A percentile compares a stretch with the other conserved stretches of the same genome.
Conservation (phyloP, 208 protist genomes). For the Trypanosoma boissoni region DNA sequence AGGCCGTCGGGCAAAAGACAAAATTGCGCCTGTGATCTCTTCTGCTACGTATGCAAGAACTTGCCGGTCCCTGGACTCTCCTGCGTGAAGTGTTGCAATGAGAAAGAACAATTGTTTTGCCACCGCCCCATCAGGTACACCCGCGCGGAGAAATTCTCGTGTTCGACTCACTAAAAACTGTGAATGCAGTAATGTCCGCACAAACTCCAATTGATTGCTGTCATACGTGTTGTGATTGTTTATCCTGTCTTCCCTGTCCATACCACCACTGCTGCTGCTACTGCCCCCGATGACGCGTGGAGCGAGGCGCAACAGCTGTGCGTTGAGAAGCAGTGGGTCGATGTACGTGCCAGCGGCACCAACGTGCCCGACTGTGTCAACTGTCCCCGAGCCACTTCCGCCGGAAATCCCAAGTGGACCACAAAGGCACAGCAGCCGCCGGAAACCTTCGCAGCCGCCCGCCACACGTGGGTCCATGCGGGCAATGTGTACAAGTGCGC, state of each 20-base stretch:
- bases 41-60: constrained; percentile 26
- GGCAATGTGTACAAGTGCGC: constrained; percentile 55
- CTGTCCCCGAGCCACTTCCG: constrained; percentile 35
- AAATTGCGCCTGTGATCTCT: constrained; percentile 29
- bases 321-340: constrained; percentile 31
- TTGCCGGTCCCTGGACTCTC: constrained; percentile 8
- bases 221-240: no score
- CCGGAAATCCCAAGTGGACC: constrained; percentile 69
- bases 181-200: constrained; percentile 16
- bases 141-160: constrained; percentile 29
- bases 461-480: constrained; percentile 34
- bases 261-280: no score
- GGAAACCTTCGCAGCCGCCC: constrained; percentile 32
- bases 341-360: constrained; percentile 44
- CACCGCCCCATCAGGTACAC: constrained; percentile 28
- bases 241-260: no score
- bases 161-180: constrained; percentile 24
- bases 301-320: constrained; percentile 21
- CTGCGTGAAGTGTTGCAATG: constrained; percentile 43
- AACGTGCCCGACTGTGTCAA: constrained; percentile 45
- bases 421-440: constrained; percentile 68
- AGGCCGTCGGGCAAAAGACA: constrained; percentile 47
- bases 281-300: no score
- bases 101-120: constrained; percentile 76
- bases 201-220: constrained; percentile 9